Evolutionary conservation across 192 early-diverging fungal species (phyloP), one percentile per base, ranked within the genome.

Genomic region (Phlyctochytrium arcticum): DNA sequence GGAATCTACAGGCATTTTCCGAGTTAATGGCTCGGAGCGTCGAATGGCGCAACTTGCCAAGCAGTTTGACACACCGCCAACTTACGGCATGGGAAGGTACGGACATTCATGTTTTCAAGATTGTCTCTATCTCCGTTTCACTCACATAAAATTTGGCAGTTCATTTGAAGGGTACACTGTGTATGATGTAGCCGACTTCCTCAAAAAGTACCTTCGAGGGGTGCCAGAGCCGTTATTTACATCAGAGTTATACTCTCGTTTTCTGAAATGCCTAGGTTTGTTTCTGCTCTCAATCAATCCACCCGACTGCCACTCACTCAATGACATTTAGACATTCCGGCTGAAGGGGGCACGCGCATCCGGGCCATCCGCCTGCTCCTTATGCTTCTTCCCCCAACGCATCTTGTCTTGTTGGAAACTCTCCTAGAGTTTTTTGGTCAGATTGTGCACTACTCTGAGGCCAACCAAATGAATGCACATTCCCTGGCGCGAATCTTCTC

Each of bases 151-250:
- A 29, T 70, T 10, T 57, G 2, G 8, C 53, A 60, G 68, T n/a
- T 60, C 65, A 3, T 79, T 78, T 48, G 75, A 79, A 30, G 80
- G 75, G 29, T 79, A 73, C 67, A 73, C 62, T 29, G 65, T 71
- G 6, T 77, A 78, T 54, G 81, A 83, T 60, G 76, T 78, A 23
- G 81, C 81, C 0, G 78, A 74, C 34, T 65, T 75, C 32, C 44
- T 83, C 5, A 83, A 83, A 55, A 60, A 68, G 32, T 83, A 76
- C 58, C 39, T 80, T 3, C 54, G 81, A 32, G 61, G 53, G 9
- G 48, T 83, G 10, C 78, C 75, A 17, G 81, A 83, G 51, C 81
- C 81, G 10, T 50, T 83, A 24, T 54, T 83, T 6, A 76, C 81
- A 3, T 63, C 57, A 0, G 71, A 75, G 31, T 53, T 83, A 35